Evolutionary conservation across 345 rosid genomes (phyloP), one percentile per base, ranked within the genome.

Genomic region (Crucihimalaya himalaica): DNA sequence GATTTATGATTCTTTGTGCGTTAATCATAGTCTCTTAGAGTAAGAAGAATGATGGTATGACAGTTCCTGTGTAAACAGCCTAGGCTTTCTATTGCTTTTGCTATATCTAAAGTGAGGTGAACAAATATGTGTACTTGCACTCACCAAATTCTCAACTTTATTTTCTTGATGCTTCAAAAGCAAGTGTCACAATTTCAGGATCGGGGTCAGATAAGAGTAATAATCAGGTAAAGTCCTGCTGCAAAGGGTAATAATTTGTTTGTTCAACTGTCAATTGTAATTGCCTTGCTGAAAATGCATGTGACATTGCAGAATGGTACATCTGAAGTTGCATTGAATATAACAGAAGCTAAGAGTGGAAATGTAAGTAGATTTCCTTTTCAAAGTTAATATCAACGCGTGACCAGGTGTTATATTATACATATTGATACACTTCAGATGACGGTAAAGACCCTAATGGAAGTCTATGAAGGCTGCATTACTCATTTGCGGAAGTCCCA

Each of bases 381-480:
- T 42, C 9, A 31, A 2, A 25, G 25, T 4, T 54, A 63, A 8
- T 19, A 56, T 55, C 66, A 19, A 29, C 5, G 7, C 2, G 11
- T 70, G 58, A 63, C 29, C 5, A 35, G 37, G 29, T 70, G 35
- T 70, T 46, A 63, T 77, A 6, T 47, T 8, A 16, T 66, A 42
- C 51, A 27, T 12, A 43, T 42, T 42, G 63, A 47, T 42, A 21
- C 42, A 50, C 56, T 6, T 68, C 72, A 95, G 99, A 86, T 92
- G 88, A 88, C 96, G 11, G 90, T 88, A 32, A 80, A 63, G 47
- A 79, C 81, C 53, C 88, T 95, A 43, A 88, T 88, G 88, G 81
- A 68, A 64, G 80, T 85, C 31, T 95, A 95, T 69, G 89, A 86
- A 80, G 78, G 75, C 45, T 95, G 99, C 81, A 86, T 84, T 69